Evolutionary conservation across 2,329 filamentous ascomycete species (phyloP).

Genomic region (Colletotrichum eleusines): DNA sequence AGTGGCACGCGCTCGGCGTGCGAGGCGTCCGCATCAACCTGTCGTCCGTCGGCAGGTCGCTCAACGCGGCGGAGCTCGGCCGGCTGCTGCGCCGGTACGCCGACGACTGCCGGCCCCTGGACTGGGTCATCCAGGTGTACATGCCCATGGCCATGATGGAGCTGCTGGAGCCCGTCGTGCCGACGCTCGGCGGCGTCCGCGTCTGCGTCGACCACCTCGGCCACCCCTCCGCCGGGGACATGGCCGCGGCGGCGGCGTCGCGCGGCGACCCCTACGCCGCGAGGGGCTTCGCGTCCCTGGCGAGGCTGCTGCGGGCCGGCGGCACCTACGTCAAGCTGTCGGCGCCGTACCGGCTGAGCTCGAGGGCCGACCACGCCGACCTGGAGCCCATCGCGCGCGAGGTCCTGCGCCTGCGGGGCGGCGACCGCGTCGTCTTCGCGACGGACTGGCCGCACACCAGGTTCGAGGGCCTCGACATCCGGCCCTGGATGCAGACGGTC

Average conservation of each 20-base stretch:
- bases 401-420: constrained; percentile 58
- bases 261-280: constrained; percentile 58
- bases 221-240: constrained; percentile 55
- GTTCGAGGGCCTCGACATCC: constrained; percentile 68
- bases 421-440: constrained; percentile 65
- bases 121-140: constrained; percentile 71
- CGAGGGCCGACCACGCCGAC: constrained; percentile 57
- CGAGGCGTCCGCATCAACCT: constrained; percentile 71
- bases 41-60: constrained; percentile 61
- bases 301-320: constrained; percentile 59
- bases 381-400: constrained; percentile 62
- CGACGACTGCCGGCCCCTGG: constrained; percentile 59
- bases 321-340: constrained; percentile 70
- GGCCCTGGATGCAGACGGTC: constrained; percentile 65
- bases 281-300: constrained; percentile 61
- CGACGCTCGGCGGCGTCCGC: constrained; percentile 60
- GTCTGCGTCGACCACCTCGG: constrained; percentile 73
- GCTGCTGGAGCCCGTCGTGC: constrained; percentile 61
- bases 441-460: constrained; percentile 75
- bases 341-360: constrained; percentile 67
- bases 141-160: constrained; percentile 64
- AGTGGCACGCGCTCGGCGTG: constrained; percentile 70
- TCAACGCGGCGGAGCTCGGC: constrained; percentile 56
- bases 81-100: constrained; percentile 61
- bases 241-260: constrained; percentile 29